These are phyloP conservation scores for Euphorbia pulcherrima DNA, from an alignment of 345 rosid genomes.

Conservation along the genomic window DNA sequence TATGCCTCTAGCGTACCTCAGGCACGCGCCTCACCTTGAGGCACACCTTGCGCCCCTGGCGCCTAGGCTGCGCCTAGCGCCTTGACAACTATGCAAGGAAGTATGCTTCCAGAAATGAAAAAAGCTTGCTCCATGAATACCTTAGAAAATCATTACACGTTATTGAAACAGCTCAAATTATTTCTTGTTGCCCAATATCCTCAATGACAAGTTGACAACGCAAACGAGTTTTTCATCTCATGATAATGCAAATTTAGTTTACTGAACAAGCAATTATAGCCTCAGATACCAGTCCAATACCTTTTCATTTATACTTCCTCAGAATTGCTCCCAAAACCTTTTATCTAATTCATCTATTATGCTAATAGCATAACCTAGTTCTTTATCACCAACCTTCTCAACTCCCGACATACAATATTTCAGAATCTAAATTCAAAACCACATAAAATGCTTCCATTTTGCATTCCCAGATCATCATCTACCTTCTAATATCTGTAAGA, in stretches of 20 bases:
- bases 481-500: not conserved
- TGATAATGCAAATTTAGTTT: not conserved
- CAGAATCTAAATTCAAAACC: not conserved
- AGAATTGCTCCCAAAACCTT: not conserved
- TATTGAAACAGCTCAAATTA: not conserved
- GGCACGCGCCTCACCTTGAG: no score
- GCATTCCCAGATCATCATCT: not conserved
- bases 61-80: no score
- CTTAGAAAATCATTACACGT: not conserved
- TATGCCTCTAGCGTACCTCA: no score
- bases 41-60: no score
- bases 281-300: not conserved
- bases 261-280: not conserved
- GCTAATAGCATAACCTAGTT: not conserved
- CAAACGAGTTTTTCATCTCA: not conserved
- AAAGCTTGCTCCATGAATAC: not conserved
- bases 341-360: not conserved
- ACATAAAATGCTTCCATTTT: not conserved
- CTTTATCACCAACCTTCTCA: conserved; percentile 4
- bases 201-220: conserved; percentile 3
- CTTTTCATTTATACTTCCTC: not conserved
- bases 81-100: no score
- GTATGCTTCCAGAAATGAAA: not conserved
- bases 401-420: conserved; percentile 1
- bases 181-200: not conserved